A percentile compares a stretch with the other conserved stretches of the same genome.
phyloP scores from a whole-genome alignment of 2,329 filamentous ascomycete species.

The Emmonsia crescens region DNA sequence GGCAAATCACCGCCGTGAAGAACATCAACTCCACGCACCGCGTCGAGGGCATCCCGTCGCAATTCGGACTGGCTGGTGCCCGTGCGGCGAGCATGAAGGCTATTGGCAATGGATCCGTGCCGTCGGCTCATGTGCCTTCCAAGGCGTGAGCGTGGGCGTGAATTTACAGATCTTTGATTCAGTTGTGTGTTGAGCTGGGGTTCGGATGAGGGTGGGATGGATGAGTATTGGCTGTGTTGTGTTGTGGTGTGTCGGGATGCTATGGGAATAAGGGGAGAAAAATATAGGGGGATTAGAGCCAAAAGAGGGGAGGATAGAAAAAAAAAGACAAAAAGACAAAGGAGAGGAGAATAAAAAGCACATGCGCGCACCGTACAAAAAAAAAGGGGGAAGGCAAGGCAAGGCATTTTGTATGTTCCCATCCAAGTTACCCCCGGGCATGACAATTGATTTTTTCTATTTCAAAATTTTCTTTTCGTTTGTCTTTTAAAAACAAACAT shows the following conservation, averaged over 20 bases:
- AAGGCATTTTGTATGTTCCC: not conserved
- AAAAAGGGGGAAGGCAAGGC: not conserved
- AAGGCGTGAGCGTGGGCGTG: not conserved
- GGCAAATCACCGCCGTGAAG: conserved; percentile 78
- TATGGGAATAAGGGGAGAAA: not conserved
- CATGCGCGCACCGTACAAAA: not conserved
- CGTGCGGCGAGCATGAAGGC: conserved; percentile 38
- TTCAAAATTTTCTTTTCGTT: no score
- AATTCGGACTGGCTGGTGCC: conserved; percentile 59
- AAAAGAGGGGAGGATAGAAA: not conserved
- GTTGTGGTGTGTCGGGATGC: not conserved
- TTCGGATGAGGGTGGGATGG: not conserved
- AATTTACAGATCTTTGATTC: not conserved
- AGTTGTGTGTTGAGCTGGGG: not conserved
- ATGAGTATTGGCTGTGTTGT: no score
- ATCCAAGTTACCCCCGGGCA: not conserved
- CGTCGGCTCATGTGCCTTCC: conserved; percentile 3
- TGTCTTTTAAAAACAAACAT: not conserved
- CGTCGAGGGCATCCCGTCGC: conserved; percentile 58
- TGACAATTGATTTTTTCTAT: not conserved
- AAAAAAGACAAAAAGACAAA: not conserved
- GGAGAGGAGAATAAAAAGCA: not conserved
- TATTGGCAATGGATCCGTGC: conserved; percentile 22
- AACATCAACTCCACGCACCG: conserved; percentile 82
- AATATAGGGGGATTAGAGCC: no score